Conservation (phyloP, 768 basidiomycete genomes). For the Kwoniella bestiolae region DNA sequence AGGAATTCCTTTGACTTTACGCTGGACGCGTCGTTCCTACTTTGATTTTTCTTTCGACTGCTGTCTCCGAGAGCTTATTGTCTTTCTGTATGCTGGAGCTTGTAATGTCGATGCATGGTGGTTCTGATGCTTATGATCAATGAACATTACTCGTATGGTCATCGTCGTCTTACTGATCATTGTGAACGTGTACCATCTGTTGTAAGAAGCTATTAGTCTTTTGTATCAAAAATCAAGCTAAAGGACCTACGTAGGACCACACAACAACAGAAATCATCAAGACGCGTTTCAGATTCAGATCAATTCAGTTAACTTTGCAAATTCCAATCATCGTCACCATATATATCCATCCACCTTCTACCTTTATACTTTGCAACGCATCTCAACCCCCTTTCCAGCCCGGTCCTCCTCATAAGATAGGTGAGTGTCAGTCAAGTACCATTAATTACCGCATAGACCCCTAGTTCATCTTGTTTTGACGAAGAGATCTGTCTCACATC, state of each 20-base stretch:
- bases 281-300: conserved; percentile 5
- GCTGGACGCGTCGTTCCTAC: neutral
- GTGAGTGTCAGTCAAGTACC: conserved; percentile 6
- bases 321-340: neutral
- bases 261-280: neutral
- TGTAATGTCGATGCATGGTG: too few species aligned
- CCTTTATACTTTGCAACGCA: neutral
- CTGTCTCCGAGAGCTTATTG: neutral
- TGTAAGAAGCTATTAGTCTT: too few species aligned
- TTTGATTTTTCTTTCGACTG: neutral
- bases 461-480: neutral
- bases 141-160: neutral
- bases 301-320: conserved; percentile 2
- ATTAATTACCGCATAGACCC: neutral
- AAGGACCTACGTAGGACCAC: neutral
- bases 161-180: neutral
- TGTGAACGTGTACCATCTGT: too few species aligned
- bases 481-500: neutral
- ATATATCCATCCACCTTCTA: neutral
- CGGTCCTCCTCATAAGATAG: conserved; percentile 7
- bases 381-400: neutral
- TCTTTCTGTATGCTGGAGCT: neutral
- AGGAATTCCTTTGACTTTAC: neutral
- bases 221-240: neutral
- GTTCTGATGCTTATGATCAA: neutral